phyloP scores from a whole-genome alignment of 78 protist species.

The Chrysochromulina tobinii region DNA sequence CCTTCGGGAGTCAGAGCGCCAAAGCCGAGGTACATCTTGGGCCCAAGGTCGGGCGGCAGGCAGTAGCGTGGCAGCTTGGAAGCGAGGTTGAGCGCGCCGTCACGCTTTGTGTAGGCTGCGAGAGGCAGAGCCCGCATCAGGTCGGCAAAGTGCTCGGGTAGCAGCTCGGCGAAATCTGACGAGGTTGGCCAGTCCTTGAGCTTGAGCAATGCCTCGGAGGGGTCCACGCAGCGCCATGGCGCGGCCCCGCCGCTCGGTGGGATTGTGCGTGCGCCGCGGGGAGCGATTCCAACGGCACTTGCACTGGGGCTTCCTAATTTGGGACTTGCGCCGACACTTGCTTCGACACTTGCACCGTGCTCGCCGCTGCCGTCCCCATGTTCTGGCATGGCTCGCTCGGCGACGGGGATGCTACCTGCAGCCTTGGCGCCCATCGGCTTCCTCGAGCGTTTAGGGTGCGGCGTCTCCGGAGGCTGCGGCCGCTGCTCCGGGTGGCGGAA shows the following conservation, averaged over 20 bases:
- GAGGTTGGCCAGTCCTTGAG: neutral
- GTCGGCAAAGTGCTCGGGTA: neutral
- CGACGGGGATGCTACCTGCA: too few species aligned
- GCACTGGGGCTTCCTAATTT: too few species aligned
- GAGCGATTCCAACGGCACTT: too few species aligned
- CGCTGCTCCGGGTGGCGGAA: too few species aligned
- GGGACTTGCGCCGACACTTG: too few species aligned
- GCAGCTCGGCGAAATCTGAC: neutral
- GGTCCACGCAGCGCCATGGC: neutral
- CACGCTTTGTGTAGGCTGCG: neutral
- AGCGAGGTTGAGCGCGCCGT: neutral
- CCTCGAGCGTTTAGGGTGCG: too few species aligned
- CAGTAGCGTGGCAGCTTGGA: neutral
- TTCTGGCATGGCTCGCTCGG: too few species aligned
- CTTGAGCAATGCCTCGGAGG: neutral
- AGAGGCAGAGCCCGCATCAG: neutral
- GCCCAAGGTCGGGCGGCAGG: slow-evolving; percentile 25
- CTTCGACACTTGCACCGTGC: too few species aligned
- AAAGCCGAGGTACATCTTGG: neutral
- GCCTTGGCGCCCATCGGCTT: too few species aligned
- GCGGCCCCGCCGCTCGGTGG: neutral
- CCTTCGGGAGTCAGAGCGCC: neutral
- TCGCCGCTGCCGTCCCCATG: too few species aligned
- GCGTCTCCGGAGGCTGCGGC: too few species aligned
- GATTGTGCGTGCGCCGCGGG: neutral